Conservation (phyloP, 345 rosid genomes). For the Salix exigua region DNA sequence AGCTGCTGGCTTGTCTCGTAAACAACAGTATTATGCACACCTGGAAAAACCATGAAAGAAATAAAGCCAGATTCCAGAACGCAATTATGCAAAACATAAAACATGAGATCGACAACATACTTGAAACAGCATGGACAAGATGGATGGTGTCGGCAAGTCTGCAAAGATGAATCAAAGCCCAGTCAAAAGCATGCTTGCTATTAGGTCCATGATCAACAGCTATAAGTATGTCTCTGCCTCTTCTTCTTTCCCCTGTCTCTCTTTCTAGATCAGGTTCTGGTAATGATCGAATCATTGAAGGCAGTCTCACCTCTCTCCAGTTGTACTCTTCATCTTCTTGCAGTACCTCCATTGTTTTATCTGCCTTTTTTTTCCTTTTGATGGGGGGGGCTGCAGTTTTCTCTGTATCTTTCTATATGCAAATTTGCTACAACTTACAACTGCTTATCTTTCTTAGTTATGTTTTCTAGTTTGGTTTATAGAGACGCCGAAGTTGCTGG, state of each 20-base stretch:
- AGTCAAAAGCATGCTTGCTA: conserved; percentile 62
- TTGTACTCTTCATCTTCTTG: conserved; percentile 62
- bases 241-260: conserved; percentile 64
- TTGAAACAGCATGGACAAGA: conserved; percentile 78
- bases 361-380: too few species aligned
- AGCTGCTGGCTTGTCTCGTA: conserved; percentile 56
- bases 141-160: conserved; percentile 81
- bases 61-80: background rate
- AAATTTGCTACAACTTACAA: background rate
- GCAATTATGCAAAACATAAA: background rate
- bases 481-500: background rate
- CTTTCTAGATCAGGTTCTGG: conserved; percentile 62
- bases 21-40: conserved; percentile 52
- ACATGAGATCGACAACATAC: conserved; percentile 16
- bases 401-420: background rate
- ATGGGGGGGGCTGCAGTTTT: background rate
- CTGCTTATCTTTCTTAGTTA: background rate
- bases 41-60: conserved; percentile 25
- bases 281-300: conserved; percentile 49
- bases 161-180: conserved; percentile 76
- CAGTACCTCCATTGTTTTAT: conserved; percentile 42
- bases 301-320: conserved; percentile 60
- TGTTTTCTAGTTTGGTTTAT: background rate
- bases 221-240: conserved; percentile 56
- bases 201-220: conserved; percentile 70